Evolutionary conservation across 129 eudicot genomes (phyloP).

Genomic region (Cynara cardunculus): DNA sequence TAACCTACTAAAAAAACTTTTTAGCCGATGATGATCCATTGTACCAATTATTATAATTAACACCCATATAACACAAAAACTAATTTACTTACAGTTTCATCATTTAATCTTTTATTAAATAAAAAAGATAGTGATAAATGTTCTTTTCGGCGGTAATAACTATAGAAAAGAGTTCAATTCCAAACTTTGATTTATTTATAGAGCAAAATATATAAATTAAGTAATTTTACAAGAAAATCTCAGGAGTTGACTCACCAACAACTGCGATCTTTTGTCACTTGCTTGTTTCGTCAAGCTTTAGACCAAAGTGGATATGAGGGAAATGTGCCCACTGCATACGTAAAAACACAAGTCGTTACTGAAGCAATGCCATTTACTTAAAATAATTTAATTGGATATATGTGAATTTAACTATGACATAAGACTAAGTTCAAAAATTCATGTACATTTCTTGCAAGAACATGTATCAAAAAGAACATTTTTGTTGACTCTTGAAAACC

Average conservation of each 20-base stretch:
- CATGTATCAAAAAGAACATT: no score
- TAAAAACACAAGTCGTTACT: not conserved
- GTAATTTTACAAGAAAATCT: not conserved
- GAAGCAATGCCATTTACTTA: not conserved
- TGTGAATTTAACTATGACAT: not conserved
- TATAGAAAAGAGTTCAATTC: not conserved
- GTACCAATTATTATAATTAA: no score
- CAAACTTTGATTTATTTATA: not conserved
- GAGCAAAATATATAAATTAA: not conserved
- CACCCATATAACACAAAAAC: not conserved
- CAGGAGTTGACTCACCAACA: not conserved
- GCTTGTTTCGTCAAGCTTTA: slow-evolving; percentile 43
- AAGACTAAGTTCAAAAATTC: not conserved
- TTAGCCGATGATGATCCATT: not conserved
- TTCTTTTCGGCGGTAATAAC: not conserved
- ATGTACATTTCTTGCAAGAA: no score
- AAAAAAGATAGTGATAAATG: not conserved
- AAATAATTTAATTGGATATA: no score
- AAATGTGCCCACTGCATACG: slow-evolving; percentile 77
- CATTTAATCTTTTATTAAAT: not conserved
- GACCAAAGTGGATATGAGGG: slow-evolving; percentile 63
- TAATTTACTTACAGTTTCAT: not conserved
- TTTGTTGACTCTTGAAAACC: no score
- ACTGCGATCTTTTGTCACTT: slow-evolving; percentile 8
- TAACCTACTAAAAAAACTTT: no score